Percentiles rank a stretch among this genome's conserved stretches.
These are phyloP conservation scores for Pseudopithomyces maydicus DNA, from an alignment of 2,329 filamentous ascomycete genomes.

Conservation along the genomic window DNA sequence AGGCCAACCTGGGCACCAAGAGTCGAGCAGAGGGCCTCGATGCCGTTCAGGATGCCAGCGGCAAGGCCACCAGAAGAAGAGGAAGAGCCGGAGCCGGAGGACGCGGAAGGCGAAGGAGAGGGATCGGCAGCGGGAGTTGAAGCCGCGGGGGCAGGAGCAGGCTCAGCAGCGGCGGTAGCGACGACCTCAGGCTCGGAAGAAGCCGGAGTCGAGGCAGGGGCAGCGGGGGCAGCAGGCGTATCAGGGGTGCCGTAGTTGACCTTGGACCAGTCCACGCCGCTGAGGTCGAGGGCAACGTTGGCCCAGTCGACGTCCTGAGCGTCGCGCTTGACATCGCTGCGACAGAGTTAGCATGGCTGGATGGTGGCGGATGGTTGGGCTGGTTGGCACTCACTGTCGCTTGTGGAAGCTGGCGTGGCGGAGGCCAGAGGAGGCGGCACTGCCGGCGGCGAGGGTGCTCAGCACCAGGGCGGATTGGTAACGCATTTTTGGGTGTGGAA, in stretches of 20 bases:
- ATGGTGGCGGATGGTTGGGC: conserved; percentile 10
- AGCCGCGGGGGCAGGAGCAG: background rate
- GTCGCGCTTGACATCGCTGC: conserved; percentile 38
- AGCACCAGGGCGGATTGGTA: conserved; percentile 44
- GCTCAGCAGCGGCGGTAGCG: background rate
- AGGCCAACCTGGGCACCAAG: conserved; percentile 30
- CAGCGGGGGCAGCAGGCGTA: conserved; percentile 11
- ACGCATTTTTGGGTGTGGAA: conserved; percentile 30
- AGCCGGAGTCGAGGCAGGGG: conserved; percentile 14
- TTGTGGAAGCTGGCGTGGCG: conserved; percentile 45
- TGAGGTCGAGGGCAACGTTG: conserved; percentile 30
- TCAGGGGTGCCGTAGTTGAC: conserved; percentile 28
- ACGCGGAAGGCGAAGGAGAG: conserved; percentile 7
- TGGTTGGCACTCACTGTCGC: conserved; percentile 28
- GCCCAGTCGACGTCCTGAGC: conserved; percentile 35
- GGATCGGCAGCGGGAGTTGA: conserved; percentile 9
- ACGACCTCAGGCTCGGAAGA: conserved; percentile 12
- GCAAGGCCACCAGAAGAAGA: conserved; percentile 13
- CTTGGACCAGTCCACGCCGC: conserved; percentile 33
- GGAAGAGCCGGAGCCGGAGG: conserved; percentile 9
- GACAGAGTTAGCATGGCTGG: conserved; percentile 13
- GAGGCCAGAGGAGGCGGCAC: conserved; percentile 33
- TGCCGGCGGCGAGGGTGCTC: conserved; percentile 43
- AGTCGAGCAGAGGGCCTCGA: conserved; percentile 23
- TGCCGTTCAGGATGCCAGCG: conserved; percentile 22